A percentile compares a stretch with the other conserved stretches of the same genome.
These are phyloP conservation scores for Yamadazyma insecticola DNA, from an alignment of 805 yeast genomes.

Conservation along the genomic window DNA sequence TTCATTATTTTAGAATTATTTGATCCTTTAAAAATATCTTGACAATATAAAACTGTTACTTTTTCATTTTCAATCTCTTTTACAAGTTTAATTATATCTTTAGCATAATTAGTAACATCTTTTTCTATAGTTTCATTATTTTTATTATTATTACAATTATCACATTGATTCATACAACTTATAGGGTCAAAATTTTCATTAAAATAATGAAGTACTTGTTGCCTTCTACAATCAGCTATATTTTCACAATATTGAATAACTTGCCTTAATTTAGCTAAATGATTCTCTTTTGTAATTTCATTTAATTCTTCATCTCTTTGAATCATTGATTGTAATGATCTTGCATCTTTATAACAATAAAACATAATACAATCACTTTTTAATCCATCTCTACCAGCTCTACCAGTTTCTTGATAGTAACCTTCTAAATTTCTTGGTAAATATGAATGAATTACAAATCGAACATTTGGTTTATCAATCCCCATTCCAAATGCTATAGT, in stretches of 20 bases:
- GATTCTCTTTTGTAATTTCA: conserved; percentile 64
- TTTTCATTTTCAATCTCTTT: conserved; percentile 48
- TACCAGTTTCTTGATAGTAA: conserved; percentile 95
- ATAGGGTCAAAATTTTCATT: conserved; percentile 72
- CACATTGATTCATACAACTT: conserved; percentile 72
- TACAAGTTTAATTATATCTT: conserved; percentile 56
- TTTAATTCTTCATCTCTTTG: conserved; percentile 69
- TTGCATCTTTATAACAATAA: conserved; percentile 76
- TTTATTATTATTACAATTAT: conserved; percentile 59
- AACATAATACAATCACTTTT: conserved; percentile 79
- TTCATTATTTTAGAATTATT: conserved; percentile 54
- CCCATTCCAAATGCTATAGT: conserved; percentile 99
- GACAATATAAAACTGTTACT: conserved; percentile 76
- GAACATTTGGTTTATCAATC: conserved; percentile 91
- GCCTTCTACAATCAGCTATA: conserved; percentile 82
- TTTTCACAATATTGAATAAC: conserved; percentile 93
- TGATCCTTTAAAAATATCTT: conserved; percentile 78
- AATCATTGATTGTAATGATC: conserved; percentile 71
- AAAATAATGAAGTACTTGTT: conserved; percentile 85
- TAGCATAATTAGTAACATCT: conserved; percentile 68
- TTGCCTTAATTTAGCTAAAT: conserved; percentile 68
- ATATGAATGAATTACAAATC: conserved; percentile 85
- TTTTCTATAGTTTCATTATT: conserved; percentile 41
- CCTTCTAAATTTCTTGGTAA: conserved; percentile 91
- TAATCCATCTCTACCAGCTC: conserved; percentile 96